These are phyloP conservation scores for Abrus pulchellus DNA, from an alignment of 306 rosid genomes.

Conservation along the genomic window DNA sequence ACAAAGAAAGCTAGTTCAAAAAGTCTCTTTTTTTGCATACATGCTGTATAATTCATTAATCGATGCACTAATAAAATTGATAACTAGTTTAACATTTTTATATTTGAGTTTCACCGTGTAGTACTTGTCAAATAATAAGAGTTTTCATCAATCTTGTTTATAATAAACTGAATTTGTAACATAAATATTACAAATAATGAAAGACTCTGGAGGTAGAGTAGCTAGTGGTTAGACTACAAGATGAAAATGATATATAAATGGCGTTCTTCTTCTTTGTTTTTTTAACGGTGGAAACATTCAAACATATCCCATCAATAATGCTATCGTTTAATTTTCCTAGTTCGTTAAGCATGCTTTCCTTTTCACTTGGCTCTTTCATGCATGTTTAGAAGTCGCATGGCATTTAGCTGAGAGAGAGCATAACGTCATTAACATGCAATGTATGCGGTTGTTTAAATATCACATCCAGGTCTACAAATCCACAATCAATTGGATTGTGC, in stretches of 20 bases:
- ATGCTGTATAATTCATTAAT: not conserved
- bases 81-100: too few relatives aligned
- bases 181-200: not conserved
- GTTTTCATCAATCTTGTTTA: not conserved
- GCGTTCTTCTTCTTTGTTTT: too few relatives aligned
- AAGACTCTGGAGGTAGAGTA: not conserved
- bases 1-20: not conserved
- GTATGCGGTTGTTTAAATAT: slow-evolving; percentile 47
- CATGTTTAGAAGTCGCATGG: not conserved
- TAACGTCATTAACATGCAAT: slow-evolving; percentile 26
- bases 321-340: not conserved
- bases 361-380: not conserved
- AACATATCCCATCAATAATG: not conserved
- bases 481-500: not conserved
- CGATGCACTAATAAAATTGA: not conserved
- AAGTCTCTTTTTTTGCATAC: not conserved
- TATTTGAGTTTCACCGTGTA: not conserved
- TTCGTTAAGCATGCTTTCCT: slow-evolving; percentile 35
- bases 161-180: not conserved
- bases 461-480: slow-evolving; percentile 32
- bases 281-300: not conserved
- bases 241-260: not conserved
- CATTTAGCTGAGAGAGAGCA: not conserved
- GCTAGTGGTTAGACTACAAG: too few relatives aligned
- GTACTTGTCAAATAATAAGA: not conserved